Evolutionary conservation across 208 protist genomes (phyloP).

Genomic region (Crithidia bombi): DNA sequence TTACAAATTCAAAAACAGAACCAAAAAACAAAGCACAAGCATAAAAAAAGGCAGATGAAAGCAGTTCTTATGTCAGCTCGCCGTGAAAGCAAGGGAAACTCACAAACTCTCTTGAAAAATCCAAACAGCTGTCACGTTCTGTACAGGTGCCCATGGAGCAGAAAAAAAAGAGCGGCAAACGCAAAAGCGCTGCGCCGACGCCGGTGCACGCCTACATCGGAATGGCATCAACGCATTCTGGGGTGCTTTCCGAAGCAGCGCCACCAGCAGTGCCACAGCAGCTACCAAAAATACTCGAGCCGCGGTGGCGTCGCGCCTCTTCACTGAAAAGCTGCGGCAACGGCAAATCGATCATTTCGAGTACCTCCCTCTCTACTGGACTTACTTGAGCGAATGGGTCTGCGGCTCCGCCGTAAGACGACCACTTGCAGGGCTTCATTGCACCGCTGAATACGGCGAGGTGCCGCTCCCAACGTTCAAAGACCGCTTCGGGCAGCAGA

Average conservation of each 20-base stretch:
- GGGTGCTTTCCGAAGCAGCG: not conserved
- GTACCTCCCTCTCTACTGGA: conserved; percentile 14
- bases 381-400: conserved; percentile 4
- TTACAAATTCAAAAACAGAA: not conserved
- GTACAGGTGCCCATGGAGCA: not conserved
- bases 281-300: too few relatives aligned
- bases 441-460: not conserved
- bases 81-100: too few relatives aligned
- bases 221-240: conserved; percentile 8
- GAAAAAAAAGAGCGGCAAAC: too few relatives aligned
- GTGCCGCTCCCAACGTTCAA: conserved; percentile 17
- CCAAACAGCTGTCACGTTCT: too few relatives aligned
- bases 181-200: too few relatives aligned
- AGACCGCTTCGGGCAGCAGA: not conserved
- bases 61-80: too few relatives aligned
- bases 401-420: not conserved
- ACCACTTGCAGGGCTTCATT: not conserved
- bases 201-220: not conserved
- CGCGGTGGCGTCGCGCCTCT: too few relatives aligned
- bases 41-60: not conserved
- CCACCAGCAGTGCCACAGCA: not conserved
- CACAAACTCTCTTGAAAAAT: too few relatives aligned
- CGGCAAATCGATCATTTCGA: conserved; percentile 21
- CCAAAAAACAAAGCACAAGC: not conserved
- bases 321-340: too few relatives aligned